Base-by-base conservation (phyloP, 2,329 filamentous ascomycete species). In the Pseudogymnoascus sp. region DNA sequence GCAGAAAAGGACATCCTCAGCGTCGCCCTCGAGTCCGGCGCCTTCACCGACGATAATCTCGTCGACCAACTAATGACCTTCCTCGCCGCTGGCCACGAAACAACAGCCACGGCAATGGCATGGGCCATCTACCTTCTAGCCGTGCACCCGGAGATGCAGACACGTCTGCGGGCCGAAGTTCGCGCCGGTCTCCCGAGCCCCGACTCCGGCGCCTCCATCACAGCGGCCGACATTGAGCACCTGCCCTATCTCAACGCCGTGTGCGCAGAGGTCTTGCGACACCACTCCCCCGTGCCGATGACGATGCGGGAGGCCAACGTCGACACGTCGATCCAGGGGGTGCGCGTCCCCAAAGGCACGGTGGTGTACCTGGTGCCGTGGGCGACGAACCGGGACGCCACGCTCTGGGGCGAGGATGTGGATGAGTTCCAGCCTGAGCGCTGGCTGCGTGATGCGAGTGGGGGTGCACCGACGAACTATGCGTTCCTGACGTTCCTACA, bases 11-110 rank as follows among this genome's bases (percentile, higher is more conserved):
- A 96, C 72, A 94, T 96, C 63, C 78, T 96, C 35, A 91, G 88
- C 0, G 88, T 93, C 0, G 91, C 91, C 13, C 78, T 96, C 58
- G 83, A 87, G 71, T 91, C 86, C 39, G 89, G 89, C 55, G 84
- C 80, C 5, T 94, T 95, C 74, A 82, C 77, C 10, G 90, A 94
- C 65, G 88, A 91, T 58, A 85, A 91, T 64, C 82, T 96, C n/a
- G 84, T 91, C 36, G 89, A 94, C 72, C 91, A 96, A 75, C 83
- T 94, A 71, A 94, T 95, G 90, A 95, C 90, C 0, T 94, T 95
- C 77, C 82, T 95, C 4, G 88, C 88, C 0, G 91, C 91, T 0
- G 88, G 87, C 21, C 90, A 93, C 73, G 89, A 93, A 75, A 93
- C 90, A 0, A 92, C 89, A 0, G 85, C 90, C 0, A 82, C 86